These are phyloP conservation scores for Henningerozyma blattae DNA, from an alignment of 805 yeast species.

Conservation along the genomic window DNA sequence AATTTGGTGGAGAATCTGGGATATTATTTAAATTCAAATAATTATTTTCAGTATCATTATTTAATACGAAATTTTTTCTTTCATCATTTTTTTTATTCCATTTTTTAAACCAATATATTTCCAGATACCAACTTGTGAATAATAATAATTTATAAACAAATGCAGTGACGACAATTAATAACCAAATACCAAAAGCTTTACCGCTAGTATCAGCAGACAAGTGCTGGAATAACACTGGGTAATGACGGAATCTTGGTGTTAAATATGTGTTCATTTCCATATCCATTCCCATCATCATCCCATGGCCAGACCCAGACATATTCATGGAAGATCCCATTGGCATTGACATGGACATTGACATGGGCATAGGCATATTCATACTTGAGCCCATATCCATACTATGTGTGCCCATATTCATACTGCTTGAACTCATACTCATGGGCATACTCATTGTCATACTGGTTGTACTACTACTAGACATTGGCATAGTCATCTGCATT, in stretches of 20 bases:
- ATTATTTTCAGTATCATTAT: conserved; percentile 1
- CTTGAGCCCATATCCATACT: conserved; percentile 1
- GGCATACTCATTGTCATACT: conserved; percentile 3
- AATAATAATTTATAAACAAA: conserved; percentile 48
- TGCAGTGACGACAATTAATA: conserved; percentile 44
- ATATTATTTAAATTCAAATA: neutral
- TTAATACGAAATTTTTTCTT: conserved; percentile 1
- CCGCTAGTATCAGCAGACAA: conserved; percentile 43
- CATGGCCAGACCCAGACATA: conserved; percentile 8
- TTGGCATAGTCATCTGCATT: conserved; percentile 2
- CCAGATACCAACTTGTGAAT: conserved; percentile 51
- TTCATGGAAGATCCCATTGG: neutral
- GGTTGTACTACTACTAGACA: conserved; percentile 1
- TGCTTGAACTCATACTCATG: neutral
- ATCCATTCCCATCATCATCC: conserved; percentile 11
- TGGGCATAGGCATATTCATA: conserved; percentile 3
- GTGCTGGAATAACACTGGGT: conserved; percentile 52
- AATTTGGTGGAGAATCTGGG: conserved; percentile 11
- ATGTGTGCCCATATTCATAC: conserved; percentile 5
- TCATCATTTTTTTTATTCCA: conserved; percentile 15
- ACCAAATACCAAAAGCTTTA: conserved; percentile 64
- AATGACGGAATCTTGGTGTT: conserved; percentile 35
- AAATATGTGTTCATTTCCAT: conserved; percentile 47
- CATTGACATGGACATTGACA: conserved; percentile 2
- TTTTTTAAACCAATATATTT: conserved; percentile 50